These are phyloP conservation scores for Cystobasidiaceae sp. DNA, from an alignment of 1,284 basidiomycete species.

Conservation along the genomic window DNA sequence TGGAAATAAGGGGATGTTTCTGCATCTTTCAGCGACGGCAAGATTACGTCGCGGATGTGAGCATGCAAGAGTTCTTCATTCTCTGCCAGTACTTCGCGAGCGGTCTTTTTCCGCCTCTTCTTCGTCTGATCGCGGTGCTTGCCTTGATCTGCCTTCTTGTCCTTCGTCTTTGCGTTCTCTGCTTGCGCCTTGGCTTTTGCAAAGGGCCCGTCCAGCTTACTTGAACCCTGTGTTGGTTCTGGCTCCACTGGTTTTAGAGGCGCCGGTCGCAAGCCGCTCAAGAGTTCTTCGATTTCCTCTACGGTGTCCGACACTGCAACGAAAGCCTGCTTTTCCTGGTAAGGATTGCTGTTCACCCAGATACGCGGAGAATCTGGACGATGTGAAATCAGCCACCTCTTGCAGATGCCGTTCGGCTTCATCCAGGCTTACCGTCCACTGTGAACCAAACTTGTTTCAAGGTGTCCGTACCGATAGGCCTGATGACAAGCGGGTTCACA, in stretches of 20 bases:
- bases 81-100: not conserved
- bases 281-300: slow-evolving; percentile 4
- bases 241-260: too few relatives aligned
- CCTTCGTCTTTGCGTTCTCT: slow-evolving; percentile 13
- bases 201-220: slow-evolving; percentile 1
- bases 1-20: slow-evolving; percentile 21
- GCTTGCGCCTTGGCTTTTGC: slow-evolving; percentile 9
- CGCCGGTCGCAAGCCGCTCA: slow-evolving; percentile 1
- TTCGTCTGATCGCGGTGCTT: too few relatives aligned
- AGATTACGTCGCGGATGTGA: not conserved
- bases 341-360: slow-evolving; percentile 16
- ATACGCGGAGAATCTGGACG: slow-evolving; percentile 25
- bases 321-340: not conserved
- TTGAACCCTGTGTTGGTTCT: not conserved
- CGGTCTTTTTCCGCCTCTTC: too few relatives aligned
- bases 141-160: not conserved
- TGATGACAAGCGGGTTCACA: slow-evolving; percentile 19
- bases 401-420: too few relatives aligned
- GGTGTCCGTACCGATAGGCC: slow-evolving; percentile 15
- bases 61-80: slow-evolving; percentile 14
- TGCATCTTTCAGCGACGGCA: not conserved
- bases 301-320: slow-evolving; percentile 25
- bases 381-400: not conserved
- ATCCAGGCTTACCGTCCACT: slow-evolving; percentile 15
- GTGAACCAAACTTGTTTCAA: slow-evolving; percentile 6